Conservation (phyloP, 208 protist genomes). For the Leishmania amazonensis region DNA sequence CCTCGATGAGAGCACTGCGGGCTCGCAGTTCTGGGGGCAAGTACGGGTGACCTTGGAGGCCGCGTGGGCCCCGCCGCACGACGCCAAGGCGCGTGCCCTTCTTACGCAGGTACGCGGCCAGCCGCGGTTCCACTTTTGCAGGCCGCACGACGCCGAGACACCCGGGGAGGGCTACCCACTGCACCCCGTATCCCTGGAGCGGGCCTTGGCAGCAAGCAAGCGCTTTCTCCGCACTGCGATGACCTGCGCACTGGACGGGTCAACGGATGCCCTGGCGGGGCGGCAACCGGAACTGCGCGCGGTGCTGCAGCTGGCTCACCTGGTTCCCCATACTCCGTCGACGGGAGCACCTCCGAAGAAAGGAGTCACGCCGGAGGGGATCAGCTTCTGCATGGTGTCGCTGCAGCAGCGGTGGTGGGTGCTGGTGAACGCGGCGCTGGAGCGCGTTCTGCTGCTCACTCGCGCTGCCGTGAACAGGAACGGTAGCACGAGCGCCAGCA, state of each 20-base stretch:
- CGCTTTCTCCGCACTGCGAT: constrained; percentile 56
- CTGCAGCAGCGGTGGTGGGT: constrained; percentile 88
- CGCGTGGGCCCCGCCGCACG: constrained; percentile 38
- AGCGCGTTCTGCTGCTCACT: constrained; percentile 59
- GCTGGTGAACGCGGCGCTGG: constrained; percentile 69
- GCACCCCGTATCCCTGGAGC: constrained; percentile 51
- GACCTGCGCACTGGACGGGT: constrained; percentile 70
- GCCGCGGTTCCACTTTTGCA: constrained; percentile 42
- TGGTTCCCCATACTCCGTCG: constrained; percentile 38
- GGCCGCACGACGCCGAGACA: constrained; percentile 2
- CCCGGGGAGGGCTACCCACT: constrained; percentile 42
- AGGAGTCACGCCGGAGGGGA: constrained; percentile 61
- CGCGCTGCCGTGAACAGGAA: constrained; percentile 1
- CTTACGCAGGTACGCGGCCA: constrained; percentile 42
- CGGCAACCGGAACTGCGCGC: constrained; percentile 42
- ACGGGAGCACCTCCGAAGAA: background rate
- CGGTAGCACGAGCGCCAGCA: constrained; percentile 3
- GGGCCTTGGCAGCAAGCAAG: constrained; percentile 58
- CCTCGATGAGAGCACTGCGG: background rate
- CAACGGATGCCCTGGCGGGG: constrained; percentile 36
- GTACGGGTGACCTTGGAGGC: constrained; percentile 44
- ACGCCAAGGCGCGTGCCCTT: constrained; percentile 11
- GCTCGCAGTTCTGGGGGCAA: constrained; percentile 50
- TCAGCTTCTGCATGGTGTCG: constrained; percentile 88
- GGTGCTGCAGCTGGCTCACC: constrained; percentile 57